Evolutionary conservation across 495 filamentous ascomycete genomes (phyloP), one percentile per base, ranked within the genome.

Genomic region (Oleoguttula mirabilis): DNA sequence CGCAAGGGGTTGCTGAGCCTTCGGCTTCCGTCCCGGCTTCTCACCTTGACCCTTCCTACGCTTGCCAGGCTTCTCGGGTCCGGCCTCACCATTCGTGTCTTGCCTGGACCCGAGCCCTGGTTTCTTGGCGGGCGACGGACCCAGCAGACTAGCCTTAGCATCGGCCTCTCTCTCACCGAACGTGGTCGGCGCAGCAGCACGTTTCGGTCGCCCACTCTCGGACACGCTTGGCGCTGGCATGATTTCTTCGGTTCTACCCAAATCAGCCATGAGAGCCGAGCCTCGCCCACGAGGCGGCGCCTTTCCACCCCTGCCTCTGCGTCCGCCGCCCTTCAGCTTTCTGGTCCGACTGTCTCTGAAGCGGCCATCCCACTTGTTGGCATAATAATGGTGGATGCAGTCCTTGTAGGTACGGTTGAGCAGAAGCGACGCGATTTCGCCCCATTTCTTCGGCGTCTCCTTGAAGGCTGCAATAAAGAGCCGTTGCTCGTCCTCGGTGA

Each of bases 351-450:
- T 83, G 25, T 83, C 80, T 61, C 94, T 92, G 54, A 94, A 88
- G 43, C 84, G 85, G 19, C 77, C 76, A 43, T 77, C 72, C 54
- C 82, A 77, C 61, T 98, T 98, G 42, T 82, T 94, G 48, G 87
- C 73, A 60, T 98, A 98, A 59, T 98, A 96, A 59, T 96, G 92
- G 50, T 85, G 70, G 50, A 98, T 95, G 57, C 84, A 92, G 36
- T 87, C 77, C 50, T 82, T 76, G 62, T 81, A 90, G 50, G 80
- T 77, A 14, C 88, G 78, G 16, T 72, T 68, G 10, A 76, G 70
- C 10, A 94, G 58, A 17, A 71, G 68, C 19, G 80, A 76, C 2
- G 88, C 83, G 41, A 98, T 87, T 55, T 80, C 82, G 34, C 84
- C 82, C 81, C 85, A 98, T 58, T 84, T 82, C 71, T 98, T 98